A percentile compares a stretch with the other conserved stretches of the same genome.
Evolutionary conservation across 2,329 filamentous ascomycete species (phyloP).

Genomic region (Phaeosphaeriaceae sp.): DNA sequence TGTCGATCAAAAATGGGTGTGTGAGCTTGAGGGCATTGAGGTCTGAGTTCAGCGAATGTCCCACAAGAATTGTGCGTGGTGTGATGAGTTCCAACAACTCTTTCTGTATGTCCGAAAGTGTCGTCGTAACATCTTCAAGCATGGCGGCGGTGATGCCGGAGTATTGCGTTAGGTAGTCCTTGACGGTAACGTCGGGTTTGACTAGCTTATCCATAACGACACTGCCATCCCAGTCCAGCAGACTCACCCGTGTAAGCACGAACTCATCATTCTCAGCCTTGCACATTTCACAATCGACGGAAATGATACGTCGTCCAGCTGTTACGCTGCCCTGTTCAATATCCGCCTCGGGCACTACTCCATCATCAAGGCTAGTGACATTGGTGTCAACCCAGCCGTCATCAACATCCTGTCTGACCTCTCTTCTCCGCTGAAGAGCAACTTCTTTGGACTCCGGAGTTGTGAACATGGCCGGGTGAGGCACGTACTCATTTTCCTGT

Average conservation of each 20-base stretch:
- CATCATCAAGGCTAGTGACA: slow-evolving; percentile 71
- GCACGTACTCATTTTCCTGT: slow-evolving; percentile 78
- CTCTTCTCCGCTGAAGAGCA: slow-evolving; percentile 60
- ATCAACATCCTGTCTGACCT: slow-evolving; percentile 55
- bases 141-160: slow-evolving; percentile 91
- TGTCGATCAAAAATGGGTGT: slow-evolving; percentile 94
- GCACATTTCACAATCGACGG: slow-evolving; percentile 98
- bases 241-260: slow-evolving; percentile 85
- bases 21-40: slow-evolving; percentile 83
- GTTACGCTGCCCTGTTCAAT: slow-evolving; percentile 84
- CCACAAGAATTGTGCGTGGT: slow-evolving; percentile 75
- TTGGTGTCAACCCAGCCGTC: slow-evolving; percentile 84
- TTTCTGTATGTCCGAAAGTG: slow-evolving; percentile 79
- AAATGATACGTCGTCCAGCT: slow-evolving; percentile 77
- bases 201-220: slow-evolving; percentile 89
- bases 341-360: slow-evolving; percentile 69
- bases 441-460: slow-evolving; percentile 62
- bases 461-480: slow-evolving; percentile 78
- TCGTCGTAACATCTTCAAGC: slow-evolving; percentile 83
- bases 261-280: slow-evolving; percentile 80
- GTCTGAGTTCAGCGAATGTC: slow-evolving; percentile 83
- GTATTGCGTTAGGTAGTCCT: slow-evolving; percentile 85
- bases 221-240: slow-evolving; percentile 84
- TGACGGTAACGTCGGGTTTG: slow-evolving; percentile 85
- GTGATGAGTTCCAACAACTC: slow-evolving; percentile 75